A percentile compares a stretch with the other conserved stretches of the same genome.
Evolutionary conservation across 257 asterid genomes (phyloP).

Genomic region (Ophiorrhiza pumila): DNA sequence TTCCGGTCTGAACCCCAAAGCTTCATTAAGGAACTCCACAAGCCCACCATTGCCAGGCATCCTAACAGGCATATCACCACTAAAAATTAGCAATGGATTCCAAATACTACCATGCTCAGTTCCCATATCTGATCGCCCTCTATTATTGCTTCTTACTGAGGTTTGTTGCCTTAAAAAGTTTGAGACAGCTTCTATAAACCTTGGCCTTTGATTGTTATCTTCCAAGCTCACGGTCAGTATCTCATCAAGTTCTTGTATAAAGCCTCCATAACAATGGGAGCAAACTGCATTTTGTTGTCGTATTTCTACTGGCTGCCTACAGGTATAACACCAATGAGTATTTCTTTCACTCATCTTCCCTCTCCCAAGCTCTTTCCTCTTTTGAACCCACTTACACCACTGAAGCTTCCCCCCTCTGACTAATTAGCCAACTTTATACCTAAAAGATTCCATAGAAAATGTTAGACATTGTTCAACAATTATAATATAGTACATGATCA

Average conservation of each 20-base stretch:
- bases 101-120: slow-evolving; percentile 43
- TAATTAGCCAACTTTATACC: slow-evolving; percentile 4
- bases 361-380: slow-evolving; percentile 18
- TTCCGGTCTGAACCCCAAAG: slow-evolving; percentile 75
- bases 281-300: slow-evolving; percentile 37
- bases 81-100: slow-evolving; percentile 74
- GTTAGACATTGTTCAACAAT: neutral
- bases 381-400: slow-evolving; percentile 5
- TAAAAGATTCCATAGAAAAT: neutral
- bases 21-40: slow-evolving; percentile 69
- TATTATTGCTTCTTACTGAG: slow-evolving; percentile 33
- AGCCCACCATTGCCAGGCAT: slow-evolving; percentile 69
- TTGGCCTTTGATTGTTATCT: slow-evolving; percentile 58
- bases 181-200: slow-evolving; percentile 63
- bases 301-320: slow-evolving; percentile 68
- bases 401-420: neutral
- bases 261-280: slow-evolving; percentile 67
- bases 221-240: slow-evolving; percentile 35
- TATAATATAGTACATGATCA: neutral
- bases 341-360: slow-evolving; percentile 43
- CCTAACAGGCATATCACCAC: slow-evolving; percentile 75
- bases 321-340: slow-evolving; percentile 85
- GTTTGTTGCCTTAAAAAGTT: slow-evolving; percentile 69
- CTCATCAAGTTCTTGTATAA: slow-evolving; percentile 78
- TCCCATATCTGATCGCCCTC: slow-evolving; percentile 28